These are phyloP conservation scores for Candida oleophila DNA, from an alignment of 805 yeast species.

Conservation along the genomic window DNA sequence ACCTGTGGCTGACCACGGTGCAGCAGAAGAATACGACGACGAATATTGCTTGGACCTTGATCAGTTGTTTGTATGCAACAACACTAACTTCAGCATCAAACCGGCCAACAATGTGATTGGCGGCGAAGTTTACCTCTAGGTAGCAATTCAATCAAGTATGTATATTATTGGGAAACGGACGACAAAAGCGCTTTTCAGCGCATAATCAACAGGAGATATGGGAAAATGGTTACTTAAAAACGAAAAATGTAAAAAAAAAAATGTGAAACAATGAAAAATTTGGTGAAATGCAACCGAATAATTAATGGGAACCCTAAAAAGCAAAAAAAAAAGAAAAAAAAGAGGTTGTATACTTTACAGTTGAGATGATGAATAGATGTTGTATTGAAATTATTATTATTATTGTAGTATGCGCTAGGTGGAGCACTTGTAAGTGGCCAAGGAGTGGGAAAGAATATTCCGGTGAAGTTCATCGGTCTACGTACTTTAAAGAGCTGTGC, in stretches of 20 bases:
- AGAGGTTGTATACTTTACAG: too few species aligned
- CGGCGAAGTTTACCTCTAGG: neutral
- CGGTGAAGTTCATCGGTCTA: too few species aligned
- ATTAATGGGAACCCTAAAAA: neutral
- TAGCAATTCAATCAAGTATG: conserved; percentile 1
- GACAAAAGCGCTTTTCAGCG: neutral
- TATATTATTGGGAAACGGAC: conserved; percentile 17
- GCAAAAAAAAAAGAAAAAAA: neutral
- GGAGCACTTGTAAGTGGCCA: too few species aligned
- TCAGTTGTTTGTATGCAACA: conserved; percentile 26
- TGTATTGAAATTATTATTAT: too few species aligned
- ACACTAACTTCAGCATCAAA: neutral
- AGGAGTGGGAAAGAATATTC: too few species aligned
- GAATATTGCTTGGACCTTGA: conserved; percentile 44
- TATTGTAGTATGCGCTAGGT: too few species aligned
- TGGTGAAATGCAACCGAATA: too few species aligned
- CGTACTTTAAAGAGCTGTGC: too few species aligned
- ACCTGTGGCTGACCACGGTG: neutral
- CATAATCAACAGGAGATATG: neutral
- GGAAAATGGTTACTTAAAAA: conserved; percentile 4
- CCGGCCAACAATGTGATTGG: neutral
- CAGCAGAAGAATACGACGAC: conserved; percentile 39
- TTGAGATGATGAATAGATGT: too few species aligned
- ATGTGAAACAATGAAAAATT: too few species aligned
- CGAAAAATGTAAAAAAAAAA: neutral